A percentile compares a stretch with the other conserved stretches of the same genome.
These are phyloP conservation scores for Sideroxylon spinosum DNA, from an alignment of 179 eudicot species.

Conservation along the genomic window DNA sequence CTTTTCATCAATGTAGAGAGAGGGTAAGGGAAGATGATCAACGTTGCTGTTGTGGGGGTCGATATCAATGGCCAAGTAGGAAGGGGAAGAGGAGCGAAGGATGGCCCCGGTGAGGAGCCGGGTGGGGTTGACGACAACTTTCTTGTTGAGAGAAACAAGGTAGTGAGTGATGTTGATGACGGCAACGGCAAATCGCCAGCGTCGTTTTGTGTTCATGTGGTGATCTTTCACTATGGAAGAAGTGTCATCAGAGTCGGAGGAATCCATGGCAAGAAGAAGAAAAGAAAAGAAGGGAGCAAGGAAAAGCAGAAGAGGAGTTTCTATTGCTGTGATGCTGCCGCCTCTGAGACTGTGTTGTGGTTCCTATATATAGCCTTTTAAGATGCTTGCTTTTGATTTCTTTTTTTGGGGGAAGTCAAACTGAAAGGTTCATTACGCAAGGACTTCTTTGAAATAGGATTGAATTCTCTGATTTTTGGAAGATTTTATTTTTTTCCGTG, in stretches of 20 bases:
- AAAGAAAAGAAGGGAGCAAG: too few relatives aligned
- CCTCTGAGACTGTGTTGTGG: too few relatives aligned
- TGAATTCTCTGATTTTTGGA: too few relatives aligned
- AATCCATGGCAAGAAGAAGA: not conserved
- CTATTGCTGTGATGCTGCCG: too few relatives aligned
- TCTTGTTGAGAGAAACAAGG: not conserved
- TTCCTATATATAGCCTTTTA: too few relatives aligned
- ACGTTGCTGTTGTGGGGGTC: not conserved
- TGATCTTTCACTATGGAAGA: not conserved
- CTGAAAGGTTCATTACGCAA: too few relatives aligned
- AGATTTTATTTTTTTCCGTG: too few relatives aligned
- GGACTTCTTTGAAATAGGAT: too few relatives aligned
- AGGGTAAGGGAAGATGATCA: not conserved
- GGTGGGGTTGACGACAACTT: not conserved
- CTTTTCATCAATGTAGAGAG: not conserved
- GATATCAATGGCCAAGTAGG: not conserved
- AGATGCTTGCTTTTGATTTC: too few relatives aligned
- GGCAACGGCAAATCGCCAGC: not conserved
- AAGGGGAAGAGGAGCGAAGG: not conserved
- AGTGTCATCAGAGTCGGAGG: not conserved
- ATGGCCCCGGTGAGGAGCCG: not conserved
- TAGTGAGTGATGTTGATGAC: not conserved
- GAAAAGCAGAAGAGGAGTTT: too few relatives aligned
- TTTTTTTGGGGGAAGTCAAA: too few relatives aligned
- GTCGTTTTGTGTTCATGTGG: not conserved